Base-by-base conservation (phyloP, 305 asterid species). In the Fraxinus floribunda region DNA sequence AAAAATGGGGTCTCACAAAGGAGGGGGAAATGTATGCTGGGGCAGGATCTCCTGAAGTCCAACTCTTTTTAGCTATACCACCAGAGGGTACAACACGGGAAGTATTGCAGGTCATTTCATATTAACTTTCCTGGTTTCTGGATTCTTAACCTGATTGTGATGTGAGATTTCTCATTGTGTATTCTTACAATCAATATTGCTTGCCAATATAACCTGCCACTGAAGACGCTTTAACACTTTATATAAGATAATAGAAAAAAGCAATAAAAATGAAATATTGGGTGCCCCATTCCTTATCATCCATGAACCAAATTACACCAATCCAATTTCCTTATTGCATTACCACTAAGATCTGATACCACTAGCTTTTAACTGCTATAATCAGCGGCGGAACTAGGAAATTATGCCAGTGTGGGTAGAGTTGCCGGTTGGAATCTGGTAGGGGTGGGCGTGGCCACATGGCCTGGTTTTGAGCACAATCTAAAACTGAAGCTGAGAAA, bases 21-120 rank as follows among this genome's bases (percentile, higher is more conserved):
- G 99, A 95, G 89, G 99, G 98, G 35, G 88, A 88, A 36, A 70
- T 82, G 24, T 95, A 94, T 85, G 91, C 96, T 70, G 89, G 82
- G 18, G 83, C 82, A 24, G 99, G 97, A 83, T 92, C 99, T 80
- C 97, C 99, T 20, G 98, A 95, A 92, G 91, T 89, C 41, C 97
- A 89, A 72, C 90, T 95, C 81, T 90, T 90, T 85, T 85, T 71
- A 62, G 95, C 96, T 71, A 89, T 95, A 77, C 97, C 98, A 26
- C 85, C 87, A 2, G 94, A 93, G 87, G 98, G 98, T 68, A 90
- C 87, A 79, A 66, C 93, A 0, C 90, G 88, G 77, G 94, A 92
- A 46, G 94, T 90, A 76, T 89, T 95, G 86, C 93, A 93, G 97
- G 98, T 95, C 78, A 77, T 52, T 6, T 18, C 15, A 3, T 36